These are phyloP conservation scores for Thermomucor indicae-seudaticae DNA, from an alignment of 371 early-diverging fungal genomes.

Conservation along the genomic window DNA sequence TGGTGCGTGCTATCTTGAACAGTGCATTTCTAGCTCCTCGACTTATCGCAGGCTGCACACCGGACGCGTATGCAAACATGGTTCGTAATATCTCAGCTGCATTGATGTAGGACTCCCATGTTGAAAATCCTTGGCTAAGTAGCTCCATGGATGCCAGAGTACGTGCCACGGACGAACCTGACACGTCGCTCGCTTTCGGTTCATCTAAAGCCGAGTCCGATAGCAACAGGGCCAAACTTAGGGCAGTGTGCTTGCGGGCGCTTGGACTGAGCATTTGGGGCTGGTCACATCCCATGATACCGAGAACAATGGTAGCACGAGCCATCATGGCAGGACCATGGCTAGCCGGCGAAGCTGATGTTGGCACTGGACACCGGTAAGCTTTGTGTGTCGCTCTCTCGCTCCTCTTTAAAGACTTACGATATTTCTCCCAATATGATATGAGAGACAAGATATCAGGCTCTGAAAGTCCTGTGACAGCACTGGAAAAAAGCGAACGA, in stretches of 20 bases:
- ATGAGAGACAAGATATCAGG: constrained; percentile 45
- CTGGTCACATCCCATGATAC: constrained; percentile 64
- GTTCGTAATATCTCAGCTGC: constrained; percentile 66
- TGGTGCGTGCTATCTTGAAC: constrained; percentile 67
- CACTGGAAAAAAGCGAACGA: constrained; percentile 41
- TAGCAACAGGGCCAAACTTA: constrained; percentile 55
- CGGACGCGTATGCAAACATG: constrained; percentile 56
- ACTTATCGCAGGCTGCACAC: constrained; percentile 33
- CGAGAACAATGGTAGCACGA: constrained; percentile 71
- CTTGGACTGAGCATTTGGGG: constrained; percentile 45
- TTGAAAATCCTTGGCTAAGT: constrained; percentile 70
- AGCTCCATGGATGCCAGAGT: constrained; percentile 71
- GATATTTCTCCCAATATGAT: constrained; percentile 61
- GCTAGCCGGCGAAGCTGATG: constrained; percentile 38
- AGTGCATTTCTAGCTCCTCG: constrained; percentile 68
- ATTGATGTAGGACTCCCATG: constrained; percentile 79
- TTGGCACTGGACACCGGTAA: constrained; percentile 48
- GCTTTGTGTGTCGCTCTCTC: not conserved
- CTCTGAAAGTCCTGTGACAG: constrained; percentile 34
- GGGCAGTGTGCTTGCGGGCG: constrained; percentile 49
- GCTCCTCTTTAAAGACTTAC: constrained; percentile 26
- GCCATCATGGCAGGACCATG: constrained; percentile 61
- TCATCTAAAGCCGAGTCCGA: constrained; percentile 42
- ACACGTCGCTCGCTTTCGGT: constrained; percentile 25
- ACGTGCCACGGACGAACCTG: constrained; percentile 54